A percentile compares a stretch with the other conserved stretches of the same genome.
Conservation (phyloP, 2,329 filamentous ascomycete species). For the Aspergillus alliaceus region DNA sequence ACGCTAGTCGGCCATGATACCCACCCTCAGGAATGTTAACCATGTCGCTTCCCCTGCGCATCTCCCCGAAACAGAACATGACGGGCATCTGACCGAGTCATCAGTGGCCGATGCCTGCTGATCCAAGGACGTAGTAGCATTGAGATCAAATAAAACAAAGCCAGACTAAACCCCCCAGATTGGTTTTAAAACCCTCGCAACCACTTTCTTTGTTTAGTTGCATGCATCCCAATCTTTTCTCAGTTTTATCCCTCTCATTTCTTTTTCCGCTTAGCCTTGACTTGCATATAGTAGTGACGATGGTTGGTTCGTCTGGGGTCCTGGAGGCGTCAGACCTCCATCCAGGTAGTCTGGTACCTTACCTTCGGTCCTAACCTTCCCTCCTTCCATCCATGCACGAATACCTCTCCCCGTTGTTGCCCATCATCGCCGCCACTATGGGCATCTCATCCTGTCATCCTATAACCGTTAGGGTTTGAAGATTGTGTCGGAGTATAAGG, state of each 20-base stretch:
- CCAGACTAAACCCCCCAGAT: background rate
- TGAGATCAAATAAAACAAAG: conserved; percentile 2
- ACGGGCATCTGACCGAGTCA: conserved; percentile 17
- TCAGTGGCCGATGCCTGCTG: background rate
- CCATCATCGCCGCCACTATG: background rate
- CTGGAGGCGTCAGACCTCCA: background rate
- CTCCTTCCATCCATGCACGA: too few relatives aligned
- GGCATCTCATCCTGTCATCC: conserved; percentile 1
- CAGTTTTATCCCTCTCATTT: background rate
- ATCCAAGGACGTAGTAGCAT: background rate
- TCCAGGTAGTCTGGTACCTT: background rate
- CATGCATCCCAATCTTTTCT: conserved; percentile 1
- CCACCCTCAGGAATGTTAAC: background rate
- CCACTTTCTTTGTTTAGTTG: background rate
- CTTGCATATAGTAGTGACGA: too few relatives aligned
- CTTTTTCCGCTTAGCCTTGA: background rate
- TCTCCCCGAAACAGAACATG: background rate
- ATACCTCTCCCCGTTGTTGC: too few relatives aligned
- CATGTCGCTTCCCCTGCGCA: background rate
- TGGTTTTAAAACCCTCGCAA: background rate
- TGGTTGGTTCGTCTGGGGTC: background rate
- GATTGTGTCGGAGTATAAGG: background rate
- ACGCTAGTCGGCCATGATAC: background rate
- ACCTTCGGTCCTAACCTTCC: background rate
- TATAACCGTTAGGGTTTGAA: background rate